Conservation (phyloP, 495 filamentous ascomycete species). For the Astrothelium subdiscretum region DNA sequence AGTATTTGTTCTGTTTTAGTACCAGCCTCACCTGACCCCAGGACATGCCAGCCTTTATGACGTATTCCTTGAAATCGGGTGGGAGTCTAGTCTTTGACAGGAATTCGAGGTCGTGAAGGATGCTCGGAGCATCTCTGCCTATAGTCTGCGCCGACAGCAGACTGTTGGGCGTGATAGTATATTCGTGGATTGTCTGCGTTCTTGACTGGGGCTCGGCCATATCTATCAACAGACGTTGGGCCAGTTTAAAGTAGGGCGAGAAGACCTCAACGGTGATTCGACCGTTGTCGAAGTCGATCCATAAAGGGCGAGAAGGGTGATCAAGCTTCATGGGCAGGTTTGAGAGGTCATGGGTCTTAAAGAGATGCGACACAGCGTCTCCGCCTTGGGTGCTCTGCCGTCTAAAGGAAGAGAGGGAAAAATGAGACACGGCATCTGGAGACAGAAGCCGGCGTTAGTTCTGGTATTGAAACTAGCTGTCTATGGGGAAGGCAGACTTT, state of each 20-base stretch:
- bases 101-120: conserved; percentile 74
- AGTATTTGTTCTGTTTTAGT: conserved; percentile 86
- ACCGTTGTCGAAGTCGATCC: conserved; percentile 76
- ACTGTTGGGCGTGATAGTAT: conserved; percentile 80
- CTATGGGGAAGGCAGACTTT: conserved; percentile 6
- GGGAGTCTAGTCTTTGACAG: conserved; percentile 81
- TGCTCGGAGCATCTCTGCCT: conserved; percentile 68
- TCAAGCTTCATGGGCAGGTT: conserved; percentile 74
- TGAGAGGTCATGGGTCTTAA: conserved; percentile 64
- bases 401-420: conserved; percentile 13
- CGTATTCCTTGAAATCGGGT: conserved; percentile 63
- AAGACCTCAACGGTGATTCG: conserved; percentile 94
- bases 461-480: conserved; percentile 7
- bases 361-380: conserved; percentile 35
- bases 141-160: conserved; percentile 92
- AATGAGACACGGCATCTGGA: conserved; percentile 13
- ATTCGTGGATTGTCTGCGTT: conserved; percentile 83
- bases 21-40: conserved; percentile 96
- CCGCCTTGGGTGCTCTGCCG: not conserved
- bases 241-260: conserved; percentile 68
- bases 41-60: conserved; percentile 70
- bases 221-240: conserved; percentile 89
- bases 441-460: not conserved
- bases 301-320: conserved; percentile 77
- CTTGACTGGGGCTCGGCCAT: conserved; percentile 88